Percentiles rank a stretch among this genome's conserved stretches.
phyloP scores from a whole-genome alignment of 208 protist species.

The Acanthamoeba lenticulata region DNA sequence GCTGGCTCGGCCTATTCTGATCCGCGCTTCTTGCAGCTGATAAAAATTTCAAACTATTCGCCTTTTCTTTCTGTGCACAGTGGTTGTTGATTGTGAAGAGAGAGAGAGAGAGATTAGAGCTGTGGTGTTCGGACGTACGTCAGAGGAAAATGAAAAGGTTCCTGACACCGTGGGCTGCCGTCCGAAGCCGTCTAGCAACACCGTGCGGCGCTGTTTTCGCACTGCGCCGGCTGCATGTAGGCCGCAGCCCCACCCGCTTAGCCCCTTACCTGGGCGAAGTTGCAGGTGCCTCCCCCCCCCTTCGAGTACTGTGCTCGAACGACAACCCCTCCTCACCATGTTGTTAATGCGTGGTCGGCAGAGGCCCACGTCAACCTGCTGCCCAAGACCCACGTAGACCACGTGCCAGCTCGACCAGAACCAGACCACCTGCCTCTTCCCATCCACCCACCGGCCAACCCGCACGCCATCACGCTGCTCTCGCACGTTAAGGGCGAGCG shows the following conservation, averaged over 20 bases:
- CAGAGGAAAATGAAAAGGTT: too few species aligned
- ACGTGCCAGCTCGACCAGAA: background rate
- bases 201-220: too few species aligned
- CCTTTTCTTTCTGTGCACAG: too few species aligned
- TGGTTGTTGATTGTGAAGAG: background rate
- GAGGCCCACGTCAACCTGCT: background rate
- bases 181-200: too few species aligned
- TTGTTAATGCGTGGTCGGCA: background rate
- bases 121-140: too few species aligned
- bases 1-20: constrained; percentile 4
- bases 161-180: background rate
- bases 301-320: too few species aligned
- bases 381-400: background rate
- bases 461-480: constrained; percentile 37
- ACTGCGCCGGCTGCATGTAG: too few species aligned
- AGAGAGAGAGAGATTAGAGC: too few species aligned
- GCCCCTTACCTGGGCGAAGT: too few species aligned
- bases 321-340: too few species aligned
- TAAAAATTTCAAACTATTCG: background rate
- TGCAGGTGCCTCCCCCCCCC: too few species aligned
- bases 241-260: too few species aligned
- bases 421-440: background rate
- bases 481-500: constrained; percentile 49
- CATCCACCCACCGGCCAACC: background rate
- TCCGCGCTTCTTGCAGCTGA: background rate